Evolutionary conservation across 1,139 yeast species (phyloP).

Genomic region (Candida pseudoviswanathii): DNA sequence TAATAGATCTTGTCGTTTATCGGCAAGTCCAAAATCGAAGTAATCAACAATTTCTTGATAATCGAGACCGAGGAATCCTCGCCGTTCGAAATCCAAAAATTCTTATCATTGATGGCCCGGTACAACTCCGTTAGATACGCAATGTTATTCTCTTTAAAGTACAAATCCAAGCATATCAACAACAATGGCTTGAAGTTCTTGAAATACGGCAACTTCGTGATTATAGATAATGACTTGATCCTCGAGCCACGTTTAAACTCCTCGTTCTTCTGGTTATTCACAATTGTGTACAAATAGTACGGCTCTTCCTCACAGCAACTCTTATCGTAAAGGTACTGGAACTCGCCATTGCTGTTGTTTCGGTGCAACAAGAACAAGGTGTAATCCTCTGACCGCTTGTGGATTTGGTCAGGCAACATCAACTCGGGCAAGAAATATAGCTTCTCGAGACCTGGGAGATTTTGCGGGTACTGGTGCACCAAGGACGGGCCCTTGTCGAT

Average conservation of each 20-base stretch:
- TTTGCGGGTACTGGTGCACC: conserved; percentile 50
- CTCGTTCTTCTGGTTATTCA: conserved; percentile 50
- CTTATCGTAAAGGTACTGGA: conserved; percentile 41
- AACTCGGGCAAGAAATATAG: conserved; percentile 53
- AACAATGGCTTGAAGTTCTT: conserved; percentile 62
- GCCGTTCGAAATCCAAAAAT: conserved; percentile 26
- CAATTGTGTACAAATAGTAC: conserved; percentile 58
- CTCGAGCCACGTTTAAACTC: conserved; percentile 54
- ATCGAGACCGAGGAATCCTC: conserved; percentile 27
- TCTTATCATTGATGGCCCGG: conserved; percentile 36
- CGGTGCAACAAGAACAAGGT: conserved; percentile 56
- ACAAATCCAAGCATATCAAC: conserved; percentile 54
- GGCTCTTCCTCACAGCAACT: conserved; percentile 41
- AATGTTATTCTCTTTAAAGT: conserved; percentile 31
- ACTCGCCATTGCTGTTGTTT: conserved; percentile 38
- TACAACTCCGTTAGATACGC: conserved; percentile 31
- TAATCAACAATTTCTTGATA: conserved; percentile 42
- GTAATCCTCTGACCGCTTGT: conserved; percentile 60
- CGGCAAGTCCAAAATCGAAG: conserved; percentile 50
- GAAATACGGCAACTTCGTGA: conserved; percentile 53
- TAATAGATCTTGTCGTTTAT: conserved; percentile 46
- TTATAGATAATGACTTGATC: conserved; percentile 56
- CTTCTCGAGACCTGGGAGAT: conserved; percentile 46
- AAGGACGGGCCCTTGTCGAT: conserved; percentile 57
- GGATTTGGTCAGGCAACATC: conserved; percentile 66